Conservation (phyloP, 2,329 filamentous ascomycete genomes). For the Colletotrichum liaoningense region DNA sequence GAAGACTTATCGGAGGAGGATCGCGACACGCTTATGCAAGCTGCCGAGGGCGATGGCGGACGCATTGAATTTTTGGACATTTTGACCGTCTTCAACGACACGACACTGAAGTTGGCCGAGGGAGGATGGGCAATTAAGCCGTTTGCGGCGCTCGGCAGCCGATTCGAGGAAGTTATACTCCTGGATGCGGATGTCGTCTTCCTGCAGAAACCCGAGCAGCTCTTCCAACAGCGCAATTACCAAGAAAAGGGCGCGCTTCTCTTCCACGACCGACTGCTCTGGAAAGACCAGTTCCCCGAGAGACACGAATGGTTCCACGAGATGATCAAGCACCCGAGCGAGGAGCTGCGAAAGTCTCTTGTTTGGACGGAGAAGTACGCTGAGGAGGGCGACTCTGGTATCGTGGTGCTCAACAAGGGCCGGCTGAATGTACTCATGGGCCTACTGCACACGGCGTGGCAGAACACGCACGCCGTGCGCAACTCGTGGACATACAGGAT, state of each 20-base stretch:
- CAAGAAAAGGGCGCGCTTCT: conserved; percentile 47
- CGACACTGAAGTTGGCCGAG: conserved; percentile 41
- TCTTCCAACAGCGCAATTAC: conserved; percentile 47
- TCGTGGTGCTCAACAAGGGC: conserved; percentile 55
- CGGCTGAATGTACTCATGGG: conserved; percentile 50
- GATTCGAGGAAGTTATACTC: conserved; percentile 50
- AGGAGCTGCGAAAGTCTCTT: conserved; percentile 46
- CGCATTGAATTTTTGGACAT: conserved; percentile 47
- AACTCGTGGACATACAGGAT: conserved; percentile 53
- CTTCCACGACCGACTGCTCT: conserved; percentile 55
- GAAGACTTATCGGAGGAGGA: conserved; percentile 42
- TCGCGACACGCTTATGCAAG: conserved; percentile 40
- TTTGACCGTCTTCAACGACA: conserved; percentile 47
- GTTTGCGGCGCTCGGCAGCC: conserved; percentile 51
- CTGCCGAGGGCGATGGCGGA: background rate
- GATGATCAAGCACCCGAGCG: conserved; percentile 49
- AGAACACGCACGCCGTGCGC: conserved; percentile 53
- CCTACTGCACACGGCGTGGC: conserved; percentile 56
- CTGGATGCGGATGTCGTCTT: conserved; percentile 54
- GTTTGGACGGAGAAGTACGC: conserved; percentile 53
- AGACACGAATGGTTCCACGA: conserved; percentile 52
- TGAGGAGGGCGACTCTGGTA: conserved; percentile 55
- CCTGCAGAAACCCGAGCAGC: conserved; percentile 47
- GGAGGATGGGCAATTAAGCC: conserved; percentile 55
- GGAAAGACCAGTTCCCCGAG: conserved; percentile 47